These are phyloP conservation scores for Fraxinus ornus DNA, from an alignment of 305 asterid genomes.

Conservation along the genomic window DNA sequence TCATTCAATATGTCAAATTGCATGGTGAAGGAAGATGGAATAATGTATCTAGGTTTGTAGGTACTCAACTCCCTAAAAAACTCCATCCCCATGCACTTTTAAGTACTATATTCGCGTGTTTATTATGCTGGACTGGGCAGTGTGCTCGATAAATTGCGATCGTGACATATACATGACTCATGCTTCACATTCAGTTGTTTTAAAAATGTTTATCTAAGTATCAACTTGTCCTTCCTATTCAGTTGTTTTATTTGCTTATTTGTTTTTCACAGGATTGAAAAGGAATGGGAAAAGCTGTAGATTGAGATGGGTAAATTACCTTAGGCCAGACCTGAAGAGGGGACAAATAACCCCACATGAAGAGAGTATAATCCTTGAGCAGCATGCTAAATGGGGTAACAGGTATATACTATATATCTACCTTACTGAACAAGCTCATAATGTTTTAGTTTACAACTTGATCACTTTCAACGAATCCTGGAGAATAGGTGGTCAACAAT, in stretches of 20 bases:
- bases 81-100: not conserved
- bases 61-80: slow-evolving; percentile 26
- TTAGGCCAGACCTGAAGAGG: slow-evolving; percentile 84
- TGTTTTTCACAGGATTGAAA: slow-evolving; percentile 52
- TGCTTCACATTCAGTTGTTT: not conserved
- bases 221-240: not conserved
- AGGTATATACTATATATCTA: slow-evolving; percentile 40
- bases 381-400: slow-evolving; percentile 85
- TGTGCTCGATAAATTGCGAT: not conserved
- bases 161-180: not conserved
- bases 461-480: not conserved
- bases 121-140: not conserved
- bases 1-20: slow-evolving; percentile 63
- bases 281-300: slow-evolving; percentile 91
- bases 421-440: not conserved
- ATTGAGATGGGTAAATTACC: slow-evolving; percentile 88
- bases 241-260: not conserved
- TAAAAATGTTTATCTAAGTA: not conserved
- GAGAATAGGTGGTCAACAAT: slow-evolving; percentile 76
- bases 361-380: slow-evolving; percentile 63
- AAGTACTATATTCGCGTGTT: not conserved
- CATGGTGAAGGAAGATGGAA: slow-evolving; percentile 96
- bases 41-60: slow-evolving; percentile 70
- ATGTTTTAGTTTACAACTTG: not conserved
- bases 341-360: slow-evolving; percentile 81